phyloP scores from a whole-genome alignment of 2,329 filamentous ascomycete genomes.

The Beauveria sp. region DNA sequence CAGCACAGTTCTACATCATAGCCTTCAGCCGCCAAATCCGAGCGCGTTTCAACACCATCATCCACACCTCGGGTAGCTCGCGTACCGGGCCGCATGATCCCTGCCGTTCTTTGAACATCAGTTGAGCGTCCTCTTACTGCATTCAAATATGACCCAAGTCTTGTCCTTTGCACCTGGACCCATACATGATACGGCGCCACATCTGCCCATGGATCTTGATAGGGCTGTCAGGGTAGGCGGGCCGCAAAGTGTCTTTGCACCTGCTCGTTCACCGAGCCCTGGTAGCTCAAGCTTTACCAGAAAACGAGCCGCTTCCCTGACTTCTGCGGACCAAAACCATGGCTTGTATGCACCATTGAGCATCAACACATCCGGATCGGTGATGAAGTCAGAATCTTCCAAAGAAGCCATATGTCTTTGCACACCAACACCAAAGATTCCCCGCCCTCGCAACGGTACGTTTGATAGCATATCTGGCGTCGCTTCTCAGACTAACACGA shows the following conservation, averaged over 20 bases:
- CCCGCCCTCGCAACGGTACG: conserved; percentile 52
- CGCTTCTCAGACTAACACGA: background rate
- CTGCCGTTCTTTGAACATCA: conserved; percentile 1
- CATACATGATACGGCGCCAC: conserved; percentile 18
- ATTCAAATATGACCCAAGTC: conserved; percentile 19
- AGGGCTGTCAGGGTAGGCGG: conserved; percentile 14
- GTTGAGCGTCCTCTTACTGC: conserved; percentile 2
- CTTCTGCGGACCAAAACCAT: conserved; percentile 35
- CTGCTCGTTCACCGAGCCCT: conserved; percentile 12
- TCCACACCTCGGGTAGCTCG: background rate
- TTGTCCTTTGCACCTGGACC: conserved; percentile 18
- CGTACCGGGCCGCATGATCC: background rate
- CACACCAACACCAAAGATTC: conserved; percentile 48
- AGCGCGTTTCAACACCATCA: conserved; percentile 2
- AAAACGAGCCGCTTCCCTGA: conserved; percentile 40
- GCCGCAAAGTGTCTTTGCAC: conserved; percentile 11
- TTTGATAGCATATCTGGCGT: conserved; percentile 12
- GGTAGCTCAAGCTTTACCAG: conserved; percentile 16
- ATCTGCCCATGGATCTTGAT: conserved; percentile 17
- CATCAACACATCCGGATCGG: conserved; percentile 20
- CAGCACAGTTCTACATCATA: background rate
- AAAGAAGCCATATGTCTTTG: conserved; percentile 48
- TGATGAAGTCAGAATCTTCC: conserved; percentile 22
- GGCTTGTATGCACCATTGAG: conserved; percentile 23
- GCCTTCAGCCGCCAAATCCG: background rate